Evolutionary conservation across 331 rosid species (phyloP).

Genomic region (Acacia concinna): DNA sequence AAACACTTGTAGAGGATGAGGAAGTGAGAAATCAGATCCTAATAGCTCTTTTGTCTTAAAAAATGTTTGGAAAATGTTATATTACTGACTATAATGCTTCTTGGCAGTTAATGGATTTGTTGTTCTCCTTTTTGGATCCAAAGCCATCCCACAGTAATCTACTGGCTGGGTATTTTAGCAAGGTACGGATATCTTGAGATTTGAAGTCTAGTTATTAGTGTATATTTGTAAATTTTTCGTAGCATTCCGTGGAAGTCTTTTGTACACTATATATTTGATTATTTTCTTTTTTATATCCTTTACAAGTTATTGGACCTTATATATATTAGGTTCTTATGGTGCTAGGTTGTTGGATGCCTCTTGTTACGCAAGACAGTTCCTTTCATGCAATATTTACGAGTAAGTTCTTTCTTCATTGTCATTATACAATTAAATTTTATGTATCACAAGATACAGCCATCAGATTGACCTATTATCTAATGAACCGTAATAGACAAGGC

Average conservation of each 20-base stretch:
- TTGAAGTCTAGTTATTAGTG: slow-evolving; percentile 14
- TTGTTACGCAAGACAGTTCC: slow-evolving; percentile 94
- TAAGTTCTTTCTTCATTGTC: slow-evolving; percentile 41
- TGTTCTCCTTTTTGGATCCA: slow-evolving; percentile 94
- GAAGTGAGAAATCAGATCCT: slow-evolving; percentile 59
- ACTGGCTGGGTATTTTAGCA: slow-evolving; percentile 97
- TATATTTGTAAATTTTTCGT: slow-evolving; percentile 12
- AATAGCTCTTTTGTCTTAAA: slow-evolving; percentile 3
- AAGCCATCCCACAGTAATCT: slow-evolving; percentile 70
- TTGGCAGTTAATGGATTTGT: slow-evolving; percentile 85
- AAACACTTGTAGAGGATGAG: slow-evolving; percentile 90
- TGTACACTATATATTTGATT: neutral
- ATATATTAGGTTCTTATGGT: slow-evolving; percentile 40
- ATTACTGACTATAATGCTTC: slow-evolving; percentile 42
- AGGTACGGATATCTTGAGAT: slow-evolving; percentile 57
- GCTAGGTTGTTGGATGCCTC: slow-evolving; percentile 92
- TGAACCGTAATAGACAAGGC: neutral
- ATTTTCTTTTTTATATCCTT: slow-evolving; percentile 3
- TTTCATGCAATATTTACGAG: slow-evolving; percentile 88
- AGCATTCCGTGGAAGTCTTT: neutral
- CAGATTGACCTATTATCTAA: slow-evolving; percentile 10
- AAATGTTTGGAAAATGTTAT: slow-evolving; percentile 11
- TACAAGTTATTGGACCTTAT: slow-evolving; percentile 23
- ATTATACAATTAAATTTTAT: neutral
- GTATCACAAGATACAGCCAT: neutral